A percentile compares a stretch with the other conserved stretches of the same genome.
Evolutionary conservation across 116 monocot genomes (phyloP).

Genomic region (Phalaenopsis hybrid): DNA sequence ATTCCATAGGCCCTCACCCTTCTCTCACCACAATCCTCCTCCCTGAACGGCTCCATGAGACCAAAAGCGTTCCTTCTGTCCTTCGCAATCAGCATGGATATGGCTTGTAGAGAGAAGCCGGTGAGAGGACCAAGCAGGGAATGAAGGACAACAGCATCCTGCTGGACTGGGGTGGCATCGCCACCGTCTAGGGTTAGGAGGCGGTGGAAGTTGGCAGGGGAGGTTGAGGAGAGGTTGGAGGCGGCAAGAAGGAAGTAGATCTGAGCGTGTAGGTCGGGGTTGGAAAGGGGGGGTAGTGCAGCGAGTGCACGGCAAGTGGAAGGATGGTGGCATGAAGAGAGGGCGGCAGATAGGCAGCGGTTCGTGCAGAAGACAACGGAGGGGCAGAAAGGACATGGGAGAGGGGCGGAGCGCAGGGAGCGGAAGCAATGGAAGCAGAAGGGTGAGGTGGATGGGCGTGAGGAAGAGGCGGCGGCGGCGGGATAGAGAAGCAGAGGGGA

Average conservation of each 20-base stretch:
- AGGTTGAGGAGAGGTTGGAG: constrained; percentile 16
- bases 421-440: constrained; percentile 52
- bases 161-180: neutral
- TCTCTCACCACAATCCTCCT: constrained; percentile 12
- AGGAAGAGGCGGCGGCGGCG: constrained; percentile 15
- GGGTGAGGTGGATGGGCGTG: constrained; percentile 6
- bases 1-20: constrained; percentile 55
- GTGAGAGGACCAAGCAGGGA: constrained; percentile 16
- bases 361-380: constrained; percentile 18
- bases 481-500: constrained; percentile 76
- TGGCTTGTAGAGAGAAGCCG: constrained; percentile 23
- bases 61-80: constrained; percentile 46
- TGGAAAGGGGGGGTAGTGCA: constrained; percentile 10
- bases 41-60: constrained; percentile 41
- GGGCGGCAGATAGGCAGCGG: constrained; percentile 17
- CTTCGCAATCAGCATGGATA: constrained; percentile 30
- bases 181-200: constrained; percentile 16
- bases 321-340: constrained; percentile 9
- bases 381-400: constrained; percentile 12
- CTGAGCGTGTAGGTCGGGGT: constrained; percentile 4
- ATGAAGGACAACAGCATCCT: constrained; percentile 12
- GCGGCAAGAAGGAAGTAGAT: constrained; percentile 35
- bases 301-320: constrained; percentile 6
- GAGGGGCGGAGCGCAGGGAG: constrained; percentile 11
- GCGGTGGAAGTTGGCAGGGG: constrained; percentile 21